Base-by-base conservation (phyloP, 805 yeast species). In the Schwanniomyces yamadae region DNA sequence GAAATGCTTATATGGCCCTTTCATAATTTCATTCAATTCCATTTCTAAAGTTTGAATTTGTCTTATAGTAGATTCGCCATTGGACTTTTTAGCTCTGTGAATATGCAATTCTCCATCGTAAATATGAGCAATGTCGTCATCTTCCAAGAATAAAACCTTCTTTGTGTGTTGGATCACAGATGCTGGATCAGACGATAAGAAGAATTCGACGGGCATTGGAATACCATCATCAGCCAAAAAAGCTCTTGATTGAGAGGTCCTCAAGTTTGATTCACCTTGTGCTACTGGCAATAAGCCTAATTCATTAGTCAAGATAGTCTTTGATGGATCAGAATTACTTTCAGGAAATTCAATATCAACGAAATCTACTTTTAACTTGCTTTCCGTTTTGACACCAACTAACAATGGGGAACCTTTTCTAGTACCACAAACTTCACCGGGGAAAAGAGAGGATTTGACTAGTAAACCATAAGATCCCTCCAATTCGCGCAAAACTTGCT, bases 291-390 rank as follows among this genome's bases (percentile, higher is more conserved):
- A 56, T 31, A 75, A 63, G 18, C 68, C 66, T 36, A 57, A 48
- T 37, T 54, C 61, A 26, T 49, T 48, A 22, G 42, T 44, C 13
- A 37, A 34, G 30, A 41, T 31, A 36, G 45, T 48, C 28, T 46
- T 31, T 34, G 44, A 41, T 31, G 45, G 44, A 28, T 47, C 49
- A 15, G 42, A 49, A 38, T 69, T 64, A 40, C 63, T 64, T 48
- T 85, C 95, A 28, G 95, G 93, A 73, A 91, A 93, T 67, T 93
- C 99, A 37, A 93, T 96, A 61, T 93, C 99, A 38, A 93, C 98
- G 56, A 93, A 90, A 63, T 93, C 99, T 48, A 91, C 97, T 69
- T 91, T 93, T 63, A 93, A 79, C 61, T 89, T 91, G 63, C 80
- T 84, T 58, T 90, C 95, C 34, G 97, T 87, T 72, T 89, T 93